These are phyloP conservation scores for Blastocystis sp. DNA, from an alignment of 352 stramenopile species.

Conservation along the genomic window DNA sequence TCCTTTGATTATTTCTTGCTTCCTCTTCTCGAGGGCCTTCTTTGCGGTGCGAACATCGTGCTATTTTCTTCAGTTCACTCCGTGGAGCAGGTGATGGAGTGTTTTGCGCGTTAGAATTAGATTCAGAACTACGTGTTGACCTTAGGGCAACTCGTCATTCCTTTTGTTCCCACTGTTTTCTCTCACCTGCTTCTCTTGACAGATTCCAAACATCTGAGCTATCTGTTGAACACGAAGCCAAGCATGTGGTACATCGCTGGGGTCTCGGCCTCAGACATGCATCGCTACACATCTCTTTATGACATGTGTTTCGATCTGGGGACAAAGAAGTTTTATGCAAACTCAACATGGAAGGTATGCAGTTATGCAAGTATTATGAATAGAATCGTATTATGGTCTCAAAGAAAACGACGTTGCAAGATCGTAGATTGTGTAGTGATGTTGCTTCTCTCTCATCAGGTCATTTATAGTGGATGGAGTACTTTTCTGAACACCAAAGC, in stretches of 20 bases:
- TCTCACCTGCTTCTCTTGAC: background rate
- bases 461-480: background rate
- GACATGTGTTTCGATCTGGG: constrained; percentile 14
- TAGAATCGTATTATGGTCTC: background rate
- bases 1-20: background rate
- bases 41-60: background rate
- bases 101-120: background rate
- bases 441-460: background rate
- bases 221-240: background rate
- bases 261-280: background rate
- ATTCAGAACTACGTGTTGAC: background rate
- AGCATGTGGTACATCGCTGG: background rate
- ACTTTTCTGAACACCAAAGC: background rate
- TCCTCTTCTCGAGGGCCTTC: background rate
- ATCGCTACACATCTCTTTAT: background rate
- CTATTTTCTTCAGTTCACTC: background rate
- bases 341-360: background rate
- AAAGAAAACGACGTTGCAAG: background rate
- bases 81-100: background rate
- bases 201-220: background rate
- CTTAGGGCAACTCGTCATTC: background rate
- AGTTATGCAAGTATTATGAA: background rate
- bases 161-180: constrained; percentile 14
- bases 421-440: background rate
- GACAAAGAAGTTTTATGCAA: background rate